Base-by-base conservation (phyloP, 805 yeast genomes). In the Candida easanensis region DNA sequence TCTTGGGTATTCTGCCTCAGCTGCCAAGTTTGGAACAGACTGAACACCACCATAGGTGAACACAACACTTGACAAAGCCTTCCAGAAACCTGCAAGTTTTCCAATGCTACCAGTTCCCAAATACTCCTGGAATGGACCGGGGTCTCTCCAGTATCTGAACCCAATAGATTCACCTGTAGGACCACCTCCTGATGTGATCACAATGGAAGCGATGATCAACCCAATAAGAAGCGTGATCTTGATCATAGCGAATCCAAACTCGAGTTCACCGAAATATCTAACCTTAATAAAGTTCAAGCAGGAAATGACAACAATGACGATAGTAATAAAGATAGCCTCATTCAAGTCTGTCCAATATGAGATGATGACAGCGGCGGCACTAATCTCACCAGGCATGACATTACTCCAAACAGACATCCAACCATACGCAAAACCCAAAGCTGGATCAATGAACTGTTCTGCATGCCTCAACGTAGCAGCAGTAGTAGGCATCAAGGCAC, bases 211-310 rank as follows among this genome's bases (percentile, higher is more conserved):
- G 25, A 81, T 62, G 41, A 81, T 78, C 50, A 81, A 66, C 20
- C 87, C 86, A 18, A 76, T 58, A 54, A 84, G 72, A 15, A 84
- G 73, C 34, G 80, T 48, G 26, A 84, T 76, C 61, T 84, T 84
- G 61, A 84, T 50, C 71, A 31, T 64, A 9, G 50, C 66, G 49
- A 83, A 74, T 80, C 84, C 80, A 57, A 82, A 84, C 40, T 66
- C 70, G 3, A 62, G 42, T 56, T 76, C 80, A 39, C 80, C 82
- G 46, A 74, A 76, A 38, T 69, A 61, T 40, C 55, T 56, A 19
- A 66, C 67, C 41, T 66, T 68, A 36, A 63, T 57, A 9, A 61
- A 53, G 48, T 71, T 73, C 15, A 63, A 56, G 4, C 56, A 51
- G 20, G 66, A 50, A 25, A 70, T 63, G 14, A 66, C 51, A 2